Evolutionary conservation across 108 stramenopile genomes (phyloP), one percentile per base, ranked within the genome.

Genomic region (Fistulifera pelliculosa): DNA sequence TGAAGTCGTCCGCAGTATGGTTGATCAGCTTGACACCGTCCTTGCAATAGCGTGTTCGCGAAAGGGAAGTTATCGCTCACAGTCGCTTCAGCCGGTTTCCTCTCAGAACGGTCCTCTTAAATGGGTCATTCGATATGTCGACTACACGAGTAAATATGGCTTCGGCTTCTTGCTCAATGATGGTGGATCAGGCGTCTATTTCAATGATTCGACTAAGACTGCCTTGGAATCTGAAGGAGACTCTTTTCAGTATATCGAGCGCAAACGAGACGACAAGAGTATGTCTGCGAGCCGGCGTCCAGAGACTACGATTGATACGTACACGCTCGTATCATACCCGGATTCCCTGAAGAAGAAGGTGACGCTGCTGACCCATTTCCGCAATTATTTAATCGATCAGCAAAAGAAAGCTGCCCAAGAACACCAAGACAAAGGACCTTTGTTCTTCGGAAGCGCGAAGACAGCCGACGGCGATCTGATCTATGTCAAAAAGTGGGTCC

Each of bases 71-170:
- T 60, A 38, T 49, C 52, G 73, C 43, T 54, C 75, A 14, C 54
- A 73, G 17, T 75, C 69, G 21, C 50, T 67, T 54, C 56, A 61
- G 18, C 54, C 67, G 15, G 64, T 66, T 11, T 41, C 56, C 12
- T 60, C 61, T 1, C n/a, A 49, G 18, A 75, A 70, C 38, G 77
- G 79, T 10, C 76, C 90, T 17, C 58, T 44, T 0, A 89, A 86
- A 57, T 96, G 95, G 94, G 94, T 99, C 8, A 72, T 80, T 7
- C 70, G 90, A 14, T 97, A 95, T 61, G 96, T 99, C n/a, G 98
- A 99, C 66, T 99, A 99, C 69, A 96, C 96, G 3, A 80, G 77
- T 69, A 99, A 99, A 60, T 99, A 99, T 58, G 98, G 98, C 24
- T 71, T 99, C 19, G 98, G 96, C 27, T 97, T 93, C 65, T 61